These are phyloP conservation scores for Gomphus bonarii DNA, from an alignment of 1,284 basidiomycete genomes.

Conservation along the genomic window DNA sequence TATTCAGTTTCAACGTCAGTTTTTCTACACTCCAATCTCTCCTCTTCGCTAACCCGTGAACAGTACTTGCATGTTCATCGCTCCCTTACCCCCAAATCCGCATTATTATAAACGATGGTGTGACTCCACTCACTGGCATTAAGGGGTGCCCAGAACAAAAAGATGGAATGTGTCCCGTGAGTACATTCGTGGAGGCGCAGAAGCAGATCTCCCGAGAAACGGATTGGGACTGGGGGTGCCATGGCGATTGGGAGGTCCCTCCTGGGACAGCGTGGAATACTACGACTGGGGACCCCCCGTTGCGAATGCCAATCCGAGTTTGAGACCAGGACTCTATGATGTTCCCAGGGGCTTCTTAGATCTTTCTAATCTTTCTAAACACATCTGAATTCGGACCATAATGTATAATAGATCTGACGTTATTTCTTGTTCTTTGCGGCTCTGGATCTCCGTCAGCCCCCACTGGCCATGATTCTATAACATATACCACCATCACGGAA, in stretches of 20 bases:
- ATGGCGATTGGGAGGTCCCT: conserved; percentile 58
- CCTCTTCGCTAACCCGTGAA: not conserved
- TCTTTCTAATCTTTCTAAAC: too few relatives aligned
- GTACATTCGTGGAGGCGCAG: conserved; percentile 64
- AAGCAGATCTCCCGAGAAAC: conserved; percentile 56
- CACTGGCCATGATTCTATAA: too few relatives aligned
- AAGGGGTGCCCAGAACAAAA: conserved; percentile 59
- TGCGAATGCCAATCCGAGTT: not conserved
- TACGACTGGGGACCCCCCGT: conserved; percentile 36
- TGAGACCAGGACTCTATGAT: not conserved
- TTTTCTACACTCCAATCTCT: not conserved
- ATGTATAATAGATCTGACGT: too few relatives aligned
- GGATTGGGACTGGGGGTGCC: conserved; percentile 70
- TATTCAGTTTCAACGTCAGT: conserved; percentile 62
- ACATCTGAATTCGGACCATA: too few relatives aligned
- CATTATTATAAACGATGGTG: conserved; percentile 81
- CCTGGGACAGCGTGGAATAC: conserved; percentile 46
- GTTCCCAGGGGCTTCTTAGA: too few relatives aligned
- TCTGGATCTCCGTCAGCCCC: too few relatives aligned
- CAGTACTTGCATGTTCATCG: conserved; percentile 42
- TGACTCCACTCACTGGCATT: conserved; percentile 70
- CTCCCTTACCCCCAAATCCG: conserved; percentile 55
- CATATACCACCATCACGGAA: too few relatives aligned
- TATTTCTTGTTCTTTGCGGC: too few relatives aligned
- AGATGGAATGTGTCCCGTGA: conserved; percentile 75